These are phyloP conservation scores for Raffaelea ambrosiae DNA, from an alignment of 2,329 filamentous ascomycete genomes.

Conservation along the genomic window DNA sequence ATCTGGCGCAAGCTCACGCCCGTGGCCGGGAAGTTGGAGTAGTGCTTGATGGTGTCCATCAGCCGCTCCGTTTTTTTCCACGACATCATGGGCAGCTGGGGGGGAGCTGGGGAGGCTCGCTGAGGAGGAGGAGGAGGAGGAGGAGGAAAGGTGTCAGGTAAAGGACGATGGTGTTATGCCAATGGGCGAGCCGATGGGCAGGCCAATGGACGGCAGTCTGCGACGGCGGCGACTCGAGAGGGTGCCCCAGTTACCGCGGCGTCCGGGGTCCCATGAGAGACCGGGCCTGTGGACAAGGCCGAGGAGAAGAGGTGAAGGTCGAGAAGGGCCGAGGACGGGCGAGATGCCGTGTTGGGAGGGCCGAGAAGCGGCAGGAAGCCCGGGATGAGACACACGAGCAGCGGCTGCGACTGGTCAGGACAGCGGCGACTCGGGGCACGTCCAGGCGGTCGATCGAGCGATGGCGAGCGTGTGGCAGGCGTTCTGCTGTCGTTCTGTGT, in stretches of 20 bases:
- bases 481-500: no score
- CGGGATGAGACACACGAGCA: not conserved
- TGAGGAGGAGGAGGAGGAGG: not conserved
- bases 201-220: not conserved
- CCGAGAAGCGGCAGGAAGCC: not conserved
- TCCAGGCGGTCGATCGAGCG: no score
- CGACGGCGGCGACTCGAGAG: not conserved
- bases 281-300: no score
- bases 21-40: constrained; percentile 93
- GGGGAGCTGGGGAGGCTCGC: no score
- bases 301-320: not conserved
- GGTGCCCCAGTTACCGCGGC: not conserved
- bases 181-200: not conserved
- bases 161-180: not conserved
- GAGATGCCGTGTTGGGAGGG: not conserved
- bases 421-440: no score
- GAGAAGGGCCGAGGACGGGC: not conserved
- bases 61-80: constrained; percentile 86
- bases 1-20: constrained; percentile 96
- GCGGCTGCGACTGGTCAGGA: no score
- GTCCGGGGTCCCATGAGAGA: constrained; percentile 3
- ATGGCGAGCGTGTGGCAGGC: no score
- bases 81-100: constrained; percentile 55
- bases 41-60: constrained; percentile 97
- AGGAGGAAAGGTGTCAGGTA: not conserved